Percentiles rank a stretch among this genome's conserved stretches.
Evolutionary conservation across 2,329 filamentous ascomycete species (phyloP).

Genomic region (Fusarium palustre): DNA sequence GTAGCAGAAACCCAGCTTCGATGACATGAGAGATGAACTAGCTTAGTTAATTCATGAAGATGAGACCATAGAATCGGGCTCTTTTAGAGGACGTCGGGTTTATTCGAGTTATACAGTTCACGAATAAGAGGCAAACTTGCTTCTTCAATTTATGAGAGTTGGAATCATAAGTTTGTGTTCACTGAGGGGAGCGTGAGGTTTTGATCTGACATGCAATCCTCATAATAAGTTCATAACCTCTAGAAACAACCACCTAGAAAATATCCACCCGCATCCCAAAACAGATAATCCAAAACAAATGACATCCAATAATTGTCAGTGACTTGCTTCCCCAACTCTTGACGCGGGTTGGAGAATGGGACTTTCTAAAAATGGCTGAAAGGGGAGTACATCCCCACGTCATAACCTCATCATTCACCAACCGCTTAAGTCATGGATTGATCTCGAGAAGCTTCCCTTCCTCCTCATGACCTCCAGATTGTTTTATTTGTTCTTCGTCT

Average conservation of each 20-base stretch:
- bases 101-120: too few species aligned
- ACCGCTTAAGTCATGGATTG: constrained; percentile 23
- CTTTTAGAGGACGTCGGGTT: too few species aligned
- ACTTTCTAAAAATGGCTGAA: constrained; percentile 14
- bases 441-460: neutral
- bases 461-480: neutral
- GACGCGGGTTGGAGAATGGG: constrained; percentile 16
- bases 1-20: neutral
- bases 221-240: neutral
- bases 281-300: constrained; percentile 2
- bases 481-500: neutral
- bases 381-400: constrained; percentile 28
- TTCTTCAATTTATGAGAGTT: neutral
- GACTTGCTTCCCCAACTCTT: constrained; percentile 1
- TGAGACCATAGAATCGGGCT: too few species aligned
- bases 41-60: neutral
- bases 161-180: too few species aligned
- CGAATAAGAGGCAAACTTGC: neutral
- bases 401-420: constrained; percentile 39
- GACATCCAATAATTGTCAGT: constrained; percentile 26
- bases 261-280: constrained; percentile 15
- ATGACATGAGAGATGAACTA: neutral
- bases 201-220: too few species aligned
- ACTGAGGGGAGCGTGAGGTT: too few species aligned
- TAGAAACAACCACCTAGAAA: neutral